Evolutionary conservation across 768 basidiomycete genomes (phyloP).

Genomic region (Mycena crocata): DNA sequence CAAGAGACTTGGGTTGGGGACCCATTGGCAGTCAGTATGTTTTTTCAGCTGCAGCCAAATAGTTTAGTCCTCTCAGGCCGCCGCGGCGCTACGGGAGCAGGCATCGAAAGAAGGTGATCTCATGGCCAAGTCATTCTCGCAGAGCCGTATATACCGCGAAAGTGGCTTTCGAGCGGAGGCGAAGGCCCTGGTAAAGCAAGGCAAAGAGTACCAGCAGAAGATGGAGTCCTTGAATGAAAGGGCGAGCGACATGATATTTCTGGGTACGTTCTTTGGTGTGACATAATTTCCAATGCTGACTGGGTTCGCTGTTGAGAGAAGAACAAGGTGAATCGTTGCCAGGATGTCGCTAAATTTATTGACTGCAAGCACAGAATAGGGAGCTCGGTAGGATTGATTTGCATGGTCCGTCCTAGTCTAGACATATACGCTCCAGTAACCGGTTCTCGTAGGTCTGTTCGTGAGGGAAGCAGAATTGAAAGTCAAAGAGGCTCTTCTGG

Average conservation of each 20-base stretch:
- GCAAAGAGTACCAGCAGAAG: background rate
- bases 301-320: background rate
- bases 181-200: background rate
- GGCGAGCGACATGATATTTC: conserved; percentile 25
- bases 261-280: background rate
- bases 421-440: too few species aligned
- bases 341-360: background rate
- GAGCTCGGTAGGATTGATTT: conserved; percentile 15
- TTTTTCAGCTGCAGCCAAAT: background rate
- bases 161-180: background rate
- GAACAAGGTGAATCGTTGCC: conserved; percentile 13
- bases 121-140: background rate
- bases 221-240: conserved; percentile 15
- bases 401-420: too few species aligned
- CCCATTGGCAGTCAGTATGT: conserved; percentile 9
- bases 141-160: background rate
- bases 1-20: background rate
- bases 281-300: background rate
- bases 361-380: conserved; percentile 3
- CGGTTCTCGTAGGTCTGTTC: too few species aligned
- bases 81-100: conserved; percentile 11
- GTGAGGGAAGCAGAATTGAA: conserved; percentile 23
- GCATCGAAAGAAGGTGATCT: background rate
- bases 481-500: conserved; percentile 7
- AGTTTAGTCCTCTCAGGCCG: conserved; percentile 4